Base-by-base conservation (phyloP, 345 rosid species). In the Nephelium lappaceum region DNA sequence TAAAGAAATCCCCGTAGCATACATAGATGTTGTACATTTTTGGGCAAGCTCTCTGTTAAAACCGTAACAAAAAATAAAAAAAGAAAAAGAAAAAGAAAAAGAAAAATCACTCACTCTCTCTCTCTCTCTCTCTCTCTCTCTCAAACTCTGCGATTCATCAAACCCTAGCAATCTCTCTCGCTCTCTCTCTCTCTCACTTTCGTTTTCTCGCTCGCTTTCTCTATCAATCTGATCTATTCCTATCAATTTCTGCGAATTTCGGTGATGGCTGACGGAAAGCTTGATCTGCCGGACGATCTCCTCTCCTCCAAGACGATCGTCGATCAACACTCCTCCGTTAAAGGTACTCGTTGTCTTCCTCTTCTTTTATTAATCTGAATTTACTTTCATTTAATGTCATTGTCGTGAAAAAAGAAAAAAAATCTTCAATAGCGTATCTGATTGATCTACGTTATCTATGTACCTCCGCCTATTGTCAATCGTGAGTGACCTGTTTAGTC, bases 231-330 rank as follows among this genome's bases (percentile, higher is more conserved):
- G 65, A 61, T 23, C 27, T 27, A 39, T 21, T 45, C 24, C 57
- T 64, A 60, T 27, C 66, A 24, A 27, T 75, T 49, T 14, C n/a
- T 27, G 45, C 31, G 36, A 47, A 11, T 75, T 63, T 47, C 36
- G n/a, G 62, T 49, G 71, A 75, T 75, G 78, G 84, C 83, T 15
- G 76, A 68, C 39, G 61, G 79, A 72, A 84, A 84, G 84, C 71
- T 84, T 73, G 83, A 84, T 81, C 83, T 84, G 71, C 84, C 81
- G 31, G 87, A 79, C 65, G 81, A 80, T 78, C 78, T 84, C 80
- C 79, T 78, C 77, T 71, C 80, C 76, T 58, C 80, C 60, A 84
- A 84, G 64, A 72, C 71, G 11, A 45, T 79, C 62, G 82, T 81
- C 62, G 81, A 75, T 81, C 82, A 78, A 71, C 72, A 27, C 67